Conservation (phyloP, 495 filamentous ascomycete species). For the Gamarada debralockiae region DNA sequence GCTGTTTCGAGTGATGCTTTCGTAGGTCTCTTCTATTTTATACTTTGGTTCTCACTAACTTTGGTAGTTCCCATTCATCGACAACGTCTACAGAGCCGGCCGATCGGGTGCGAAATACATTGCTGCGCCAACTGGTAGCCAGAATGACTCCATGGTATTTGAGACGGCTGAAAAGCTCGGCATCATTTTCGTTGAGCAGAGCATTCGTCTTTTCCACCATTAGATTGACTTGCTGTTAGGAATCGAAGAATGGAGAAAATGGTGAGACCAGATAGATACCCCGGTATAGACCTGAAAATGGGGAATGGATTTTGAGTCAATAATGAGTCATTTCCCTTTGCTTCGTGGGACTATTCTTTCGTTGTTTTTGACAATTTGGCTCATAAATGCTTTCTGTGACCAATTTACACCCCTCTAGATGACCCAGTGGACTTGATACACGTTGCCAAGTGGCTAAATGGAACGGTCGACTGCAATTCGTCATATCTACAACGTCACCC, state of each 20-base stretch:
- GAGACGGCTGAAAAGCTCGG: slow-evolving; percentile 90
- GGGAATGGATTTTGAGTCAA: slow-evolving; percentile 1
- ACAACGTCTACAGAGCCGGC: slow-evolving; percentile 90
- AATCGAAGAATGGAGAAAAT: slow-evolving; percentile 10
- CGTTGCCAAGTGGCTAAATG: no score
- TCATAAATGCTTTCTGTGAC: no score
- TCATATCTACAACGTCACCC: no score
- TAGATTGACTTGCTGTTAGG: slow-evolving; percentile 8
- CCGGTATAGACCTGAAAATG: slow-evolving; percentile 14
- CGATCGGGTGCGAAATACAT: slow-evolving; percentile 93
- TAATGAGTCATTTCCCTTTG: no score
- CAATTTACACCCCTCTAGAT: no score
- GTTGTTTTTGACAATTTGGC: no score
- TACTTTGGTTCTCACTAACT: background rate
- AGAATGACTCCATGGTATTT: slow-evolving; percentile 86
- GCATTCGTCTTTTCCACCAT: slow-evolving; percentile 29
- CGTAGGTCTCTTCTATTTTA: slow-evolving; percentile 52
- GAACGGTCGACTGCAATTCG: no score
- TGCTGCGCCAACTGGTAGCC: slow-evolving; percentile 87
- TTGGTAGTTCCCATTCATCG: slow-evolving; percentile 87
- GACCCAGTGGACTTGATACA: no score
- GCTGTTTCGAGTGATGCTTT: slow-evolving; percentile 92
- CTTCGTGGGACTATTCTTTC: no score
- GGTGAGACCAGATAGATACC: slow-evolving; percentile 29
- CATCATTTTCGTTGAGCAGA: slow-evolving; percentile 64